Evolutionary conservation across 805 yeast genomes (phyloP), one percentile per base, ranked within the genome.

Genomic region (Wickerhamomyces ciferrii): DNA sequence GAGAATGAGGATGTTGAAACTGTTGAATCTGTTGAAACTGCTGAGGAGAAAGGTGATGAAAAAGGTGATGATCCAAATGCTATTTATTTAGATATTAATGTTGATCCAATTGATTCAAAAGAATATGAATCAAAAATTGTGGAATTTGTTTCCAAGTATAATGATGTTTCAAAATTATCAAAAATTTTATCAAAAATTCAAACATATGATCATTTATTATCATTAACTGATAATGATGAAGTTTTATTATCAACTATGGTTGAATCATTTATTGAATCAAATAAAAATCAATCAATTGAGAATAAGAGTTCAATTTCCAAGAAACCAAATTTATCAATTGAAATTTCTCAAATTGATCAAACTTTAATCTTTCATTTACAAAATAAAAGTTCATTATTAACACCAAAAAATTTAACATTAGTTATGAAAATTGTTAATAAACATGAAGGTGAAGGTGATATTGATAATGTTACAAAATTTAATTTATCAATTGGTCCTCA

Each of bases 401-500:
- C 43, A 14, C 46, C 46, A n/a, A 43, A 43, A 15, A 43, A 41
- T 20, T 25, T 44, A 25, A 39, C 9, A 39, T 35, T 43, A 29
- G 29, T 23, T 7, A n/a, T 39, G 19, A 23, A 18, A 23, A 21
- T 7, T 17, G 3, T 15, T 5, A 27, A 20, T n/a, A 11, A 19
- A 14, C 23, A 10, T 37, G 24, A n/a, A n/a, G 31, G 31, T 27
- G 4, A 27, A 27, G 11, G 11, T 27, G 31, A 27, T 10, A 27
- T 14, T 27, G 31, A 10, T 3, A 7, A 7, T 9, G 2, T 11
- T 15, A 43, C 35, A 10, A 39, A 38, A 31, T 39, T 35, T 21
- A 32, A 6, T 18, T 14, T 43, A 11, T 34, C 34, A 17, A 40
- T 43, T n/a, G 46, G 46, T 17, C 46, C 46, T 32, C 46, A 43